Base-by-base conservation (phyloP, 2,329 filamentous ascomycete species). In the Cladophialophora chaetospira region DNA sequence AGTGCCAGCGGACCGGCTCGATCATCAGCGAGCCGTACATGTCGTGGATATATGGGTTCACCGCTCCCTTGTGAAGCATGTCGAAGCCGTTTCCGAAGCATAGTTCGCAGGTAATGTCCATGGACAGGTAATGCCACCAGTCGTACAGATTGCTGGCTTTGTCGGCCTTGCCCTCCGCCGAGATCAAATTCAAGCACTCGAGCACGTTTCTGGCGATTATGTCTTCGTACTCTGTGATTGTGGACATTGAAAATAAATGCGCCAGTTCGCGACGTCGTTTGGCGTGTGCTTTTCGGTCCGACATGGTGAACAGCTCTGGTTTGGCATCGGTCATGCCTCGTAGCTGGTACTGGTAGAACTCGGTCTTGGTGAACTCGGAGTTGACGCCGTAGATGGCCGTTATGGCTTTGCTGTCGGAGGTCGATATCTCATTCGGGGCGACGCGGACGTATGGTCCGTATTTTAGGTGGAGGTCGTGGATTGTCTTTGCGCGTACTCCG, bases 51-150 rank as follows among this genome's bases (percentile, higher is more conserved):
- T 53, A 53, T 2, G 51, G 42, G 28, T 46, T 53, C 5, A 15
- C 43, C 2, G 23, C 43, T 10, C 51, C 51, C 25, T 53, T 46
- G 33, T 46, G 51, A 6, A 53, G 51, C 51, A 53, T 53, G 19
- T 53, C 43, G 29, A 53, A 53, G 6, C 42, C 43, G 4, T 35
- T 6, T 25, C 51, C 51, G 25, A 53, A 53, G 23, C 26, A 53
- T 2, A 53, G 40, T 13, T 53, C 51, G 40, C 51, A 53, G 19
- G 40, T 53, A 38, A 53, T 53, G 31, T 53, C 51, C 51, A 53
- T 53, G n/a, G 51, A 53, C 19, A 53, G 51, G n/a, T 53, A 53
- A 21, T 53, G 51, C 42, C 42, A 53, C 51, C 51, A 53, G 29
- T 53, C 51, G 23, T 53, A 53, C 5, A 53, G 51, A 21, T 53